Percentiles rank a stretch among this genome's conserved stretches.
phyloP scores from a whole-genome alignment of 179 eudicot species.

The Kewa caespitosa region DNA sequence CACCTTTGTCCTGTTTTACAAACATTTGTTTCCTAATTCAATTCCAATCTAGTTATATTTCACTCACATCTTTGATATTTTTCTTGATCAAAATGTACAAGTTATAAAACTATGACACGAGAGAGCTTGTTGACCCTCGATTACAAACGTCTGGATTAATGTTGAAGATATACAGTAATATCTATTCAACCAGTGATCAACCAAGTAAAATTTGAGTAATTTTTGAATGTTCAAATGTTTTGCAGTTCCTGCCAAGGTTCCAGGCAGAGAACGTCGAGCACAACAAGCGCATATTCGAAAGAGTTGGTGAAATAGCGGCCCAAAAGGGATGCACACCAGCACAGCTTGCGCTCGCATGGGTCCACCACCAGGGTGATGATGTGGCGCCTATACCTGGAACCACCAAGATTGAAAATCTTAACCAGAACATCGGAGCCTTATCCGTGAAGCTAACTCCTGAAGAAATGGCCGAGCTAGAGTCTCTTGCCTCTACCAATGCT shows the following conservation, averaged over 20 bases:
- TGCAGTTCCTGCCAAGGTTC: constrained; percentile 48
- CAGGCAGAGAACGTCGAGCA: constrained; percentile 51
- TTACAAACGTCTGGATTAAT: too few species aligned
- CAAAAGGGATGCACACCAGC: constrained; percentile 56
- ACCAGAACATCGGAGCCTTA: constrained; percentile 48
- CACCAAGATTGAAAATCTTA: constrained; percentile 43
- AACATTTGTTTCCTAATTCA: too few species aligned
- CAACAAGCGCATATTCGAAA: constrained; percentile 46
- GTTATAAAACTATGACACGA: too few species aligned
- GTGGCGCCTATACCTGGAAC: constrained; percentile 60
- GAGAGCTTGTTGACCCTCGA: too few species aligned
- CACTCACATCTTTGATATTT: too few species aligned
- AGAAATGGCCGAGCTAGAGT: constrained; percentile 48
- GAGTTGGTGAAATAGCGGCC: constrained; percentile 45
- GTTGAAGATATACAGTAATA: too few species aligned
- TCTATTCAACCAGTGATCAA: too few species aligned
- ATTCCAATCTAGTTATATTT: too few species aligned
- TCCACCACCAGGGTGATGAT: constrained; percentile 55
- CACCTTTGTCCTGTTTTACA: background rate
- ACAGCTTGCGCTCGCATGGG: constrained; percentile 59
- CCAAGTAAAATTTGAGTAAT: too few species aligned
- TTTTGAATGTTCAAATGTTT: too few species aligned
- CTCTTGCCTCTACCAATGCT: constrained; percentile 23
- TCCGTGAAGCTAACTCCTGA: constrained; percentile 41
- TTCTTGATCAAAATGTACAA: too few species aligned